A percentile compares a stretch with the other conserved stretches of the same genome.
Evolutionary conservation across 2,329 filamentous ascomycete genomes (phyloP).

Genomic region (Arthrobotrys sphaeroides): DNA sequence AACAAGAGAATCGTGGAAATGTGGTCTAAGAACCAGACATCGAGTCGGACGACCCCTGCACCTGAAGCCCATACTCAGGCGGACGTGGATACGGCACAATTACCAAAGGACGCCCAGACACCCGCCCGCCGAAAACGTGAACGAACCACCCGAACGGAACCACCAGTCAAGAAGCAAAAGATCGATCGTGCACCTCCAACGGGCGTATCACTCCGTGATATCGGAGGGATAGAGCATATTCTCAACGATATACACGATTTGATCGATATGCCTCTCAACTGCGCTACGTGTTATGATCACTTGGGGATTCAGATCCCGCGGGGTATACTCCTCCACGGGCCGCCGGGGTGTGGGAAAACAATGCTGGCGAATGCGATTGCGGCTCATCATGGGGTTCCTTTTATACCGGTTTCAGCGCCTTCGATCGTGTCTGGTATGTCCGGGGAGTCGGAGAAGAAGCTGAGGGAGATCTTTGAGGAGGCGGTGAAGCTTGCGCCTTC

Average conservation of each 20-base stretch:
- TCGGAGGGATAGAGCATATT: constrained; percentile 79
- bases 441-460: constrained; percentile 86
- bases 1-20: constrained; percentile 72
- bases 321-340: constrained; percentile 81
- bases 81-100: constrained; percentile 47
- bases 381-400: constrained; percentile 76
- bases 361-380: constrained; percentile 83
- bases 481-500: constrained; percentile 86
- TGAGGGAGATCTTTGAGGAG: constrained; percentile 85
- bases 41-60: constrained; percentile 58
- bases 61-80: constrained; percentile 43
- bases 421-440: constrained; percentile 87
- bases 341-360: constrained; percentile 86
- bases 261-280: constrained; percentile 76
- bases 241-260: constrained; percentile 75
- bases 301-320: constrained; percentile 75
- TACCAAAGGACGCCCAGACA: constrained; percentile 52
- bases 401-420: constrained; percentile 82
- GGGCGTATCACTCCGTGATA: constrained; percentile 74
- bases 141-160: constrained; percentile 57
- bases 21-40: constrained; percentile 62
- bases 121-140: constrained; percentile 55
- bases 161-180: constrained; percentile 69
- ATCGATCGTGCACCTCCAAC: constrained; percentile 76
- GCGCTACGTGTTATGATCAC: constrained; percentile 72